phyloP scores from a whole-genome alignment of 2,329 filamentous ascomycete species.

The Venturia nashicola region DNA sequence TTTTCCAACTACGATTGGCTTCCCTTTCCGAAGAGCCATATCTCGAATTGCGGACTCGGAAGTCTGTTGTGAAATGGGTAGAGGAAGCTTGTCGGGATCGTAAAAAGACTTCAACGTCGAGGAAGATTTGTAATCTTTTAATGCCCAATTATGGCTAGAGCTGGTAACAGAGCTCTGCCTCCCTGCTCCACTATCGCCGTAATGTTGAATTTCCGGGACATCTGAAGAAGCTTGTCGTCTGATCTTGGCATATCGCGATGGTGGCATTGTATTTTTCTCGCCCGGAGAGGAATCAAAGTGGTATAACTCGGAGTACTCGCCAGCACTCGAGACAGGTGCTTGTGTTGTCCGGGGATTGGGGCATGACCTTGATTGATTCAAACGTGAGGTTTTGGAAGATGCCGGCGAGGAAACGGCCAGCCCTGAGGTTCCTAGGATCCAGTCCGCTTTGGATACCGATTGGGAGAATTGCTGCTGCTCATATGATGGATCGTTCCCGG shows the following conservation, averaged over 20 bases:
- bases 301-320: background rate
- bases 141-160: background rate
- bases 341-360: background rate
- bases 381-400: background rate
- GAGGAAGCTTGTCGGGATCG: slow-evolving; percentile 27
- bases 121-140: slow-evolving; percentile 21
- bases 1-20: slow-evolving; percentile 12
- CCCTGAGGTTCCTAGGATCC: slow-evolving; percentile 24
- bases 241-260: background rate
- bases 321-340: background rate
- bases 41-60: slow-evolving; percentile 32
- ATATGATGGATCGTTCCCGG: background rate
- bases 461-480: background rate
- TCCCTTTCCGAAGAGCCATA: slow-evolving; percentile 28
- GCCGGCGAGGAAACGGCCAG: slow-evolving; percentile 12
- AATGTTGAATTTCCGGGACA: slow-evolving; percentile 15
- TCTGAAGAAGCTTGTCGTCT: slow-evolving; percentile 19
- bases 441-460: slow-evolving; percentile 21
- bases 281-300: background rate
- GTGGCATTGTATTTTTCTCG: background rate
- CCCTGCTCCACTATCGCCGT: background rate
- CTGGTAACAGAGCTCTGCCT: background rate
- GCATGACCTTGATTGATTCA: background rate
- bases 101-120: slow-evolving; percentile 31
- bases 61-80: slow-evolving; percentile 31